Percentiles rank a stretch among this genome's conserved stretches.
phyloP scores from a whole-genome alignment of 768 basidiomycete genomes.

The Russula virescens region DNA sequence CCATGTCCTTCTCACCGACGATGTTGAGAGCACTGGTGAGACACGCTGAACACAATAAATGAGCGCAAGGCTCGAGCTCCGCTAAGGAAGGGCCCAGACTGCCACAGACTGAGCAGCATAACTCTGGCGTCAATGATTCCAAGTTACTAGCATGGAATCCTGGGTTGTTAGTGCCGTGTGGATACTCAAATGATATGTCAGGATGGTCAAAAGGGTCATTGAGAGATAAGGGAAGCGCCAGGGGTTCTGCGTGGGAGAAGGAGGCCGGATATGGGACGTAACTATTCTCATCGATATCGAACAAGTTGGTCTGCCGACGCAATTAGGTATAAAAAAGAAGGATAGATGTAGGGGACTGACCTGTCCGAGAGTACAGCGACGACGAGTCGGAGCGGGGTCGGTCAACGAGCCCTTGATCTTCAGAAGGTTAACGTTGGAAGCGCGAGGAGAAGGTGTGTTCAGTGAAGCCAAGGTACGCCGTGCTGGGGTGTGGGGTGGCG shows the following conservation, averaged over 20 bases:
- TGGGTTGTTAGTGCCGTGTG: slow-evolving; percentile 24
- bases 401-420: slow-evolving; percentile 67
- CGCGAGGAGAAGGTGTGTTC: slow-evolving; percentile 66
- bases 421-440: slow-evolving; percentile 46
- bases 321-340: slow-evolving; percentile 25
- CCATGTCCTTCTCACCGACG: slow-evolving; percentile 85
- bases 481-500: slow-evolving; percentile 31
- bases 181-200: slow-evolving; percentile 27
- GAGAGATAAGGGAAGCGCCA: slow-evolving; percentile 33
- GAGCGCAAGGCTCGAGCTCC: slow-evolving; percentile 66
- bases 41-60: slow-evolving; percentile 74
- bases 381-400: slow-evolving; percentile 55
- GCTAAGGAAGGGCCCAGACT: slow-evolving; percentile 45
- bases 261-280: slow-evolving; percentile 44
- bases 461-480: slow-evolving; percentile 36
- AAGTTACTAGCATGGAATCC: slow-evolving; percentile 26
- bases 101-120: slow-evolving; percentile 62
- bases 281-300: slow-evolving; percentile 71
- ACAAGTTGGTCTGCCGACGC: slow-evolving; percentile 43
- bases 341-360: slow-evolving; percentile 28
- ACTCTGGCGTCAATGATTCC: slow-evolving; percentile 25
- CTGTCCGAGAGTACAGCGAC: slow-evolving; percentile 38
- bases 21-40: slow-evolving; percentile 84
- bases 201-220: slow-evolving; percentile 42
- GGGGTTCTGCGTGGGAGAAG: slow-evolving; percentile 32